A percentile compares a stretch with the other conserved stretches of the same genome.
These are phyloP conservation scores for Candida pini DNA, from an alignment of 805 yeast genomes.

Conservation along the genomic window DNA sequence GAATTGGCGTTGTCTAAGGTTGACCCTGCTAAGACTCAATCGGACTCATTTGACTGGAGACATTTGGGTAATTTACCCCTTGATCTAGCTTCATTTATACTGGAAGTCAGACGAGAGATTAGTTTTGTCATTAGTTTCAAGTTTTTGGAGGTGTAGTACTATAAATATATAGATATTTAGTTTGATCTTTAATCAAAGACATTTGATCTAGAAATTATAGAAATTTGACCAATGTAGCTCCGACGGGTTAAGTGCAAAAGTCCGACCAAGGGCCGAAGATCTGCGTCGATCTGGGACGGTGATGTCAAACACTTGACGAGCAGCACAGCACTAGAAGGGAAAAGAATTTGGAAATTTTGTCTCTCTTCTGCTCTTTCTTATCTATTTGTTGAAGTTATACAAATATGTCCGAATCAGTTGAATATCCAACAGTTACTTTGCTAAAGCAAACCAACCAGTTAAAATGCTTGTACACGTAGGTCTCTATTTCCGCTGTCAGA, in stretches of 20 bases:
- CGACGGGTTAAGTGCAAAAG: no score
- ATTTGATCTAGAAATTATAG: neutral
- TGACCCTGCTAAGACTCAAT: neutral
- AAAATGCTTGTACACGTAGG: constrained; percentile 69
- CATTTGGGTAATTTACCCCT: constrained; percentile 9
- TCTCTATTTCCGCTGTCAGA: constrained; percentile 1
- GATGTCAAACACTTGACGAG: no score
- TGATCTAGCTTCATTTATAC: constrained; percentile 9
- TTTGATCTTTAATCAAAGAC: no score
- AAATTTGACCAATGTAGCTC: no score
- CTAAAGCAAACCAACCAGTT: constrained; percentile 89
- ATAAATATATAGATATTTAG: neutral
- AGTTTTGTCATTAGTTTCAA: constrained; percentile 24
- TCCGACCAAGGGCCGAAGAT: no score
- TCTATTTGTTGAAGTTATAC: neutral
- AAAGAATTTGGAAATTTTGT: no score
- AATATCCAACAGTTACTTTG: constrained; percentile 50
- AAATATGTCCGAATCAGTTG: constrained; percentile 12
- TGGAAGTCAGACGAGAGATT: constrained; percentile 19
- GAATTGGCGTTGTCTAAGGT: constrained; percentile 9
- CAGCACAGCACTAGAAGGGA: no score
- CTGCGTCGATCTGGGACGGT: no score
- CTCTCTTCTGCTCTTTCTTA: neutral
- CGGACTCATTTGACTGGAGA: constrained; percentile 15
- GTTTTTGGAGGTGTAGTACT: constrained; percentile 15